Base-by-base conservation (phyloP, 495 filamentous ascomycete genomes). In the Lentithecium fluviatile region DNA sequence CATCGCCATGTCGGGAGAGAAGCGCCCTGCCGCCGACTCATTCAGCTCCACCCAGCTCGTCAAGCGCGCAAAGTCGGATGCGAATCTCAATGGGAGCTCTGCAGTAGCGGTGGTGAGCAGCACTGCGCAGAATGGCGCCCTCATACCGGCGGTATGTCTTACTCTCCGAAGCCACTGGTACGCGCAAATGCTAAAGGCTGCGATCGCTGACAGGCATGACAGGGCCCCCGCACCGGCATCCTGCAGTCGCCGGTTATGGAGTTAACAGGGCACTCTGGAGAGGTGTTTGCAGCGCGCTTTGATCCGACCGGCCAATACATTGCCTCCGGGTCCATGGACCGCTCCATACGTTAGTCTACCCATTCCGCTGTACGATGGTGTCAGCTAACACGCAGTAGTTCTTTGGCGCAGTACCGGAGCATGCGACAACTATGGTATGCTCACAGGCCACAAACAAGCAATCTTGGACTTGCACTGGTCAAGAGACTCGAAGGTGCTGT, bases 191-290 rank as follows among this genome's bases (percentile, higher is more conserved):
- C 29, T 32, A 32, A 32, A 32, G 29, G 29, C 29, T 32, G 29
- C 29, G 29, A 32, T 32, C 4, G 29, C 29, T 32, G 29, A 32
- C 29, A 32, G 29, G 29, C 29, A 36, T 66, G 58, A 61, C 79
- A 96, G 92, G 79, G 83, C 63, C 85, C 87, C 37, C 82, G 93
- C 64, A 93, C 92, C 42, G 95, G 89, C 72, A 86, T 84, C 40
- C 82, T 97, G 6, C 87, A 95, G 71, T 88, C 94, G 47, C 93
- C 93, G 2, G 85, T 97, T 49, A 96, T 98, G 90, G 92, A 98
- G 73, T 79, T 98, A 34, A 85, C 85, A 48, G 93, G 85, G 24
- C 85, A 88, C 68, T 81, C 80, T 32, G 83, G 89, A 10, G 94
- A 98, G 76, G 83, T 97, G 29, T 97, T 97, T 71, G 79, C 88